These are phyloP conservation scores for Dryadomyces quercus-mongolicae DNA, from an alignment of 2,329 filamentous ascomycete species.

Conservation along the genomic window DNA sequence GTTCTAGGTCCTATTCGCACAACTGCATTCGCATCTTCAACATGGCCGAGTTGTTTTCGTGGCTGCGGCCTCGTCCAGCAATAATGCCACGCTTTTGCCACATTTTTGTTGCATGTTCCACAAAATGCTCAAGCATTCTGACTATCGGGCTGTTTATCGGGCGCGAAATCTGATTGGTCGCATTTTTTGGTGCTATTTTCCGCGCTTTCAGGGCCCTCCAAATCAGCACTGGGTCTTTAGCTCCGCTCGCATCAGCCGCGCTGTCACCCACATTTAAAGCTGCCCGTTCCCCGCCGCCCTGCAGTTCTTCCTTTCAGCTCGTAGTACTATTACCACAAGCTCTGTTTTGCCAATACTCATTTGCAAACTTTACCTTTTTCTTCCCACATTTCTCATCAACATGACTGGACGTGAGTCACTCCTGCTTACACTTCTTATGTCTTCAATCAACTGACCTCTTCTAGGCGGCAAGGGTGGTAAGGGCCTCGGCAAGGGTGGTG, in stretches of 20 bases:
- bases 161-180: constrained; percentile 10
- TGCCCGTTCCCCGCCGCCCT: not conserved
- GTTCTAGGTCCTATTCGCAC: too few species aligned
- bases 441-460: constrained; percentile 18
- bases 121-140: not conserved
- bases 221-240: constrained; percentile 13
- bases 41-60: too few species aligned
- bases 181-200: not conserved
- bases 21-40: too few species aligned
- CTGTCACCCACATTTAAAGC: constrained; percentile 12
- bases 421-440: not conserved
- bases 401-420: constrained; percentile 16
- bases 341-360: not conserved
- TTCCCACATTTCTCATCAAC: constrained; percentile 19
- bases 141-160: constrained; percentile 5
- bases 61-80: too few species aligned
- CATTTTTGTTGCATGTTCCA: too few species aligned
- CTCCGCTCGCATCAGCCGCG: constrained; percentile 9
- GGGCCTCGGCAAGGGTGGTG: constrained; percentile 94
- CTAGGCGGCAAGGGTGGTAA: constrained; percentile 90
- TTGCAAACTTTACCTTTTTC: constrained; percentile 14
- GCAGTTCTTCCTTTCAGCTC: not conserved
- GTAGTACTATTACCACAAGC: not conserved
- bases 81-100: too few species aligned
- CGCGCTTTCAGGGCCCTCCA: not conserved